Evolutionary conservation across 2,329 filamentous ascomycete genomes (phyloP).

Genomic region (Teratosphaeria pseudoeucalypti): DNA sequence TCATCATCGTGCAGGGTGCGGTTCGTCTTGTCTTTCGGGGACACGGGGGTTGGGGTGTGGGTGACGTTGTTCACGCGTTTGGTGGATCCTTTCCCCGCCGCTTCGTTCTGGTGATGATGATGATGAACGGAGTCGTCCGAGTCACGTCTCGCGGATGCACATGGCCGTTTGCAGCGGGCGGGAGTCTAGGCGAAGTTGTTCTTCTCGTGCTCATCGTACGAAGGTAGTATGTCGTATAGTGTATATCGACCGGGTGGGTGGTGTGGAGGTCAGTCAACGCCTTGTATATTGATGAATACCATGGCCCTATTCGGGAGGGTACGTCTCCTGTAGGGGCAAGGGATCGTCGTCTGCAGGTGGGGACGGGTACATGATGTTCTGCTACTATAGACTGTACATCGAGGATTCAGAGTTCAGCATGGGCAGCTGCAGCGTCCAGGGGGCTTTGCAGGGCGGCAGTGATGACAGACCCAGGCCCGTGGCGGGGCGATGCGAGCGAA

Average conservation of each 20-base stretch:
- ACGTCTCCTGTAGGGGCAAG: neutral
- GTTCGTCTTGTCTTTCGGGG: neutral
- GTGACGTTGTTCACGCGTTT: neutral
- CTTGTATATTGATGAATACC: no score
- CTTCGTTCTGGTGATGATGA: no score
- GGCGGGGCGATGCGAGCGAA: neutral
- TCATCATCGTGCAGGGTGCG: neutral
- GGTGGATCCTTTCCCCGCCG: no score
- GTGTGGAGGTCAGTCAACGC: no score
- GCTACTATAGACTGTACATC: no score
- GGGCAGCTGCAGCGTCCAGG: neutral
- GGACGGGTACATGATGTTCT: no score
- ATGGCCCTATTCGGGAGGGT: no score
- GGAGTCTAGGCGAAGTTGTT: slow-evolving; percentile 6
- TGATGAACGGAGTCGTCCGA: no score
- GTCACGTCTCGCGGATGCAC: neutral
- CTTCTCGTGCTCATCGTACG: neutral
- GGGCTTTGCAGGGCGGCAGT: slow-evolving; percentile 6
- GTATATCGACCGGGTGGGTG: neutral
- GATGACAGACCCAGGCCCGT: slow-evolving; percentile 11
- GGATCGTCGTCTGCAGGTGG: neutral
- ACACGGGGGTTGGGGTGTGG: neutral
- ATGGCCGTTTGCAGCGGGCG: neutral
- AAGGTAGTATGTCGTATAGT: neutral
- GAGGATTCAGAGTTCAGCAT: neutral